Evolutionary conservation across 192 early-diverging fungal genomes (phyloP).

Genomic region (Nowakowskiella sp.): DNA sequence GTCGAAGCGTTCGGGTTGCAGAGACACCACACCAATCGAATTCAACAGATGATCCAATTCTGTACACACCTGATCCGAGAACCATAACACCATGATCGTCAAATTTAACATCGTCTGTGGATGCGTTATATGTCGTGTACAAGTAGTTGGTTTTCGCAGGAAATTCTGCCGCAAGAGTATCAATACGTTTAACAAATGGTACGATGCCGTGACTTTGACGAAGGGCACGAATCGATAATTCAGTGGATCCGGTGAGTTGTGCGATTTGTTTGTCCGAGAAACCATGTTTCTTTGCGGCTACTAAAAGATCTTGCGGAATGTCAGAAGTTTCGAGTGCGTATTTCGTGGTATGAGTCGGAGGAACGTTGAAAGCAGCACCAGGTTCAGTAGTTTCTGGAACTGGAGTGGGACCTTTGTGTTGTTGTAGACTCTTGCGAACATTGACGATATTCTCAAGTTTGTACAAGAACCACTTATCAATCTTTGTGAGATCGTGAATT

Average conservation of each 20-base stretch:
- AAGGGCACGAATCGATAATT: slow-evolving; percentile 56
- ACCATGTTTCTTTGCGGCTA: slow-evolving; percentile 73
- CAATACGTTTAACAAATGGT: slow-evolving; percentile 89
- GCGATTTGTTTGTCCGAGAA: slow-evolving; percentile 90
- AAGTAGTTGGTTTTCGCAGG: slow-evolving; percentile 94
- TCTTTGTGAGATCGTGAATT: slow-evolving; percentile 73
- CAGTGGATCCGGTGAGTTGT: slow-evolving; percentile 33
- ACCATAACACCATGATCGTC: slow-evolving; percentile 89
- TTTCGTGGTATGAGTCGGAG: slow-evolving; percentile 28
- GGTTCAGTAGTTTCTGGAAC: slow-evolving; percentile 11
- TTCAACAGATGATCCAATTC: slow-evolving; percentile 95
- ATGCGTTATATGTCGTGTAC: slow-evolving; percentile 96
- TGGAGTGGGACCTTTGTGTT: slow-evolving; percentile 19
- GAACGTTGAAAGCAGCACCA: slow-evolving; percentile 14
- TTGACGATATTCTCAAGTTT: slow-evolving; percentile 77
- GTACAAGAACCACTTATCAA: slow-evolving; percentile 87
- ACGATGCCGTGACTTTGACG: slow-evolving; percentile 70
- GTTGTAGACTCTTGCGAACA: slow-evolving; percentile 40
- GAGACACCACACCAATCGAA: slow-evolving; percentile 83
- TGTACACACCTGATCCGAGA: slow-evolving; percentile 93
- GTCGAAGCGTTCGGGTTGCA: slow-evolving; percentile 69
- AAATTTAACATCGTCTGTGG: slow-evolving; percentile 76
- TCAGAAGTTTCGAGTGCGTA: slow-evolving; percentile 23
- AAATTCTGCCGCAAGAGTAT: slow-evolving; percentile 94
- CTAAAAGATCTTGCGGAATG: slow-evolving; percentile 42